Percentiles rank a stretch among this genome's conserved stretches.
phyloP scores from a whole-genome alignment of 129 eudicot species.

The Pulicaria dysenterica region DNA sequence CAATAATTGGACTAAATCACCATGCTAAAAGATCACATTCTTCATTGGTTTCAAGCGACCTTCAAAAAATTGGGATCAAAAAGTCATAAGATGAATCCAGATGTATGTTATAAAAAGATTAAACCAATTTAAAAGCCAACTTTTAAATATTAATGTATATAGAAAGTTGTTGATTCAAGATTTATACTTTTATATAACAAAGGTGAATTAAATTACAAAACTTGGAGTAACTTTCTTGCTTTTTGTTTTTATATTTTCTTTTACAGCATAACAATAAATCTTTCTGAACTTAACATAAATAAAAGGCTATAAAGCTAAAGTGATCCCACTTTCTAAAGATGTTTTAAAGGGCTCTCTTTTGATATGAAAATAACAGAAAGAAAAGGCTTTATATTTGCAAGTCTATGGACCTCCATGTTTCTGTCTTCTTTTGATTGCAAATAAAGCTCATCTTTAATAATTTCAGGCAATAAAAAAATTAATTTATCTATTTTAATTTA shows the following conservation, averaged over 20 bases:
- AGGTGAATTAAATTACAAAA: not conserved
- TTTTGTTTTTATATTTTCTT: conserved; percentile 2
- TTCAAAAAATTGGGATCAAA: no score
- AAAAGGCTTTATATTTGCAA: not conserved
- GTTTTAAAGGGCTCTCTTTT: conserved; percentile 18
- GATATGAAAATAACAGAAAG: not conserved
- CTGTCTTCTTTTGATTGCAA: not conserved
- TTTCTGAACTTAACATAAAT: conserved; percentile 9
- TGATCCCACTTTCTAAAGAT: conserved; percentile 37
- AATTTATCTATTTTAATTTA: no score
- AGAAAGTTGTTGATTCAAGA: no score
- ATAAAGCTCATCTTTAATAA: no score
- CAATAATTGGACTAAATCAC: no score
- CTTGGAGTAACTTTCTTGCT: conserved; percentile 15
- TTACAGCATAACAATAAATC: not conserved
- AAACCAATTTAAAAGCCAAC: no score
- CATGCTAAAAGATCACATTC: no score
- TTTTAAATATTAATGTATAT: no score
- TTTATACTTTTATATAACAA: not conserved
- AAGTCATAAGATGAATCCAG: no score
- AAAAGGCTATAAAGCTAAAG: conserved; percentile 33
- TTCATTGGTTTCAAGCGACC: no score
- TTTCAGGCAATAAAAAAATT: no score
- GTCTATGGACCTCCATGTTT: not conserved
- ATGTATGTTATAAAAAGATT: no score